Evolutionary conservation across 2,329 filamentous ascomycete genomes (phyloP), one percentile per base, ranked within the genome.

Genomic region (Pseudogymnoascus sp.): DNA sequence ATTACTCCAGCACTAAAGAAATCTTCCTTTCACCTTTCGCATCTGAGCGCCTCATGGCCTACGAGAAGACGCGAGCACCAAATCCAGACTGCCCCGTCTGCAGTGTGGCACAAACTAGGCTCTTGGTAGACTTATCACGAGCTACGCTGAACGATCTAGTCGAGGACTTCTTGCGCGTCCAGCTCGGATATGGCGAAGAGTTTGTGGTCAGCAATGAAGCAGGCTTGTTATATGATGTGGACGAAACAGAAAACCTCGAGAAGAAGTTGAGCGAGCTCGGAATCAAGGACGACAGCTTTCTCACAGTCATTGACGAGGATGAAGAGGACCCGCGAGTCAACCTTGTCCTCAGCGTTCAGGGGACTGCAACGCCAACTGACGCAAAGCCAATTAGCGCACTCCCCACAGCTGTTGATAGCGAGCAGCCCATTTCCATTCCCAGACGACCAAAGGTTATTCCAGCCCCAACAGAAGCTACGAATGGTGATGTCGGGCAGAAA

Each of bases 31-130:
- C 90, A 63, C 86, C 87, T 1, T 86, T 86, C 70, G 81, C 79
- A 0, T 72, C 78, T 2, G 82, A 83, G 62, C 78, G 84, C 67
- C 75, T 87, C 24, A 75, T 88, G n/a, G 82, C 81, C 2, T 79
- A 84, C 0, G 83, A 86, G 67, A 78, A 76, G 62, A 78, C 79
- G 24, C 77, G 83, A 38, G 71, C 80, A 19, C 93, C 95, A 0
- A 95, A 96, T 68, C 88, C 88, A 0, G 82, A 89, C 7, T 99
- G 95, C 69, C 86, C 89, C 11, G 88, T 96, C 10, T 99, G 95
- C 74, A 84, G 90, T 64, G 86, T 90, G 19, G 87, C 85, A 65
- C 86, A 91, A 69, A 83, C 82, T 1, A 84, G 82, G 35, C 76
- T 92, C 1, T 79, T 82, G 24, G 85, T 90, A 8, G 89, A 96